Percentiles rank a stretch among this genome's conserved stretches.
phyloP scores from a whole-genome alignment of 106 monocot genomes.

The Posidonia australis region DNA sequence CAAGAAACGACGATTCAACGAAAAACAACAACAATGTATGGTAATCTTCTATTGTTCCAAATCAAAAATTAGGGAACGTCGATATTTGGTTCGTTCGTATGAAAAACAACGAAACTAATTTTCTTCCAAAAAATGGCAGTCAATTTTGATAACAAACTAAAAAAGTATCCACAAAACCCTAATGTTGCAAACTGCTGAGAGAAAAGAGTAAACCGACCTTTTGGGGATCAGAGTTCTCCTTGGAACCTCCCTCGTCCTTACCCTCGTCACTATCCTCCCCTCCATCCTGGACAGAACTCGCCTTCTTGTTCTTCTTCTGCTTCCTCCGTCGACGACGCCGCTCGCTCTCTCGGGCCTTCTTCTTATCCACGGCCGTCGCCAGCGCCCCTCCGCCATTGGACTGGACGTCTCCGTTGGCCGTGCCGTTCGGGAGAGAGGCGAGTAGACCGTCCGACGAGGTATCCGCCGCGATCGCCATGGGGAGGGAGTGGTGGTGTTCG shows the following conservation, averaged over 20 bases:
- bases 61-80: not conserved
- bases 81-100: not conserved
- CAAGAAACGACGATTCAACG: not conserved
- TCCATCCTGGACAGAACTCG: not conserved
- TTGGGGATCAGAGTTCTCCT: constrained; percentile 29
- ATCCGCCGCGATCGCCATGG: constrained; percentile 28
- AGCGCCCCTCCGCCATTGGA: constrained; percentile 9
- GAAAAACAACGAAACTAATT: too few relatives aligned
- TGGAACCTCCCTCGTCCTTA: constrained; percentile 11
- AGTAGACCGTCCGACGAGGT: constrained; percentile 1
- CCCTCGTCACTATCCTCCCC: constrained; percentile 25
- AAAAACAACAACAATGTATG: too few relatives aligned
- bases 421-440: constrained; percentile 11
- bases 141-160: too few relatives aligned
- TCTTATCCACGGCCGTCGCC: constrained; percentile 25
- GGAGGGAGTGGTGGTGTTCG: not conserved
- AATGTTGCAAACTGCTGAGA: not conserved
- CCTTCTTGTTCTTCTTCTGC: constrained; percentile 81
- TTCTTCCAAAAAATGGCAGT: too few relatives aligned
- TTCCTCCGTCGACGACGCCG: constrained; percentile 75
- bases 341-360: constrained; percentile 66
- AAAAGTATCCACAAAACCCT: constrained; percentile 6
- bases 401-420: not conserved
- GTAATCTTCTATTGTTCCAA: not conserved
- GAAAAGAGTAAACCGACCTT: constrained; percentile 21